Evolutionary conservation across 192 early-diverging fungal species (phyloP).

Genomic region (Irineochytrium annulatum): DNA sequence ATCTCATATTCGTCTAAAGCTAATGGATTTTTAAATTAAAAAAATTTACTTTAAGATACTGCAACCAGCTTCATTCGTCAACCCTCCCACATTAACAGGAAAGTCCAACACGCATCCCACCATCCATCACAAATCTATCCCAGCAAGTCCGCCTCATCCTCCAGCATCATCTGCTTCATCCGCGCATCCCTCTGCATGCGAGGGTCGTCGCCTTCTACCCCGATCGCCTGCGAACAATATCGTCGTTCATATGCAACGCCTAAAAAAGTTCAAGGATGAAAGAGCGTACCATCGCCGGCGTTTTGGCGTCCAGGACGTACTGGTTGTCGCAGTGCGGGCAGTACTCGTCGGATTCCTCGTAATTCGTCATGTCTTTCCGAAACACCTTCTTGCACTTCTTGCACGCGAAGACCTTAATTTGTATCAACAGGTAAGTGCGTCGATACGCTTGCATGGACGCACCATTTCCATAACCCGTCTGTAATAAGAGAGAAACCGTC

Average conservation of each 20-base stretch:
- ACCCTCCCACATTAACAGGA: too few relatives aligned
- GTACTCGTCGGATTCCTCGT: slow-evolving; percentile 93
- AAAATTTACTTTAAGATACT: too few relatives aligned
- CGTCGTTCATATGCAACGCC: not conserved
- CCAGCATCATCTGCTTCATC: too few relatives aligned
- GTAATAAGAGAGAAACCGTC: not conserved
- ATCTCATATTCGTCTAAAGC: too few relatives aligned
- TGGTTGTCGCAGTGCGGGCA: slow-evolving; percentile 99
- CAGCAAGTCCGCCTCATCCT: too few relatives aligned
- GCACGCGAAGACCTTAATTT: slow-evolving; percentile 81
- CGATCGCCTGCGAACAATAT: slow-evolving; percentile 47
- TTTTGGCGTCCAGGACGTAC: slow-evolving; percentile 89
- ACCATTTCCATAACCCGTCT: slow-evolving; percentile 82
- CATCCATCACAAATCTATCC: too few relatives aligned
- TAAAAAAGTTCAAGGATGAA: not conserved
- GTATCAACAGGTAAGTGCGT: too few relatives aligned
- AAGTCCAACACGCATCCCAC: too few relatives aligned
- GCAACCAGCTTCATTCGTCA: too few relatives aligned
- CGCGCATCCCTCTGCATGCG: slow-evolving; percentile 58
- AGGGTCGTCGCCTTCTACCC: slow-evolving; percentile 91
- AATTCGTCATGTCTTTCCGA: slow-evolving; percentile 87
- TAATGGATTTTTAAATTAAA: too few relatives aligned
- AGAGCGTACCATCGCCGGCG: slow-evolving; percentile 62
- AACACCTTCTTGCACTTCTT: slow-evolving; percentile 99
- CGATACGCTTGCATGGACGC: not conserved